These are phyloP conservation scores for Quercus rubra DNA, from an alignment of 306 rosid genomes.

Conservation along the genomic window DNA sequence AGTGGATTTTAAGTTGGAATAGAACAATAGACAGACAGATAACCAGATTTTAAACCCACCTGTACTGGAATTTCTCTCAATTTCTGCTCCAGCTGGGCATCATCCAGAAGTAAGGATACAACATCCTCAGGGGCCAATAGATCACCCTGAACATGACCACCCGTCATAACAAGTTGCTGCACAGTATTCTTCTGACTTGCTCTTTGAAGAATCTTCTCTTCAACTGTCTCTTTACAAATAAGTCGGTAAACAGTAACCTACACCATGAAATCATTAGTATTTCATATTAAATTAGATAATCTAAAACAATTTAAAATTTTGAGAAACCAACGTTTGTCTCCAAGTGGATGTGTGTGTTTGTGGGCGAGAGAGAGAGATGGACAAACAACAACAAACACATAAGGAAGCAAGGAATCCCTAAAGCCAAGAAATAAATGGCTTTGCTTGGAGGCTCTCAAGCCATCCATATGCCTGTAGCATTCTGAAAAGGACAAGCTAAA, in stretches of 20 bases:
- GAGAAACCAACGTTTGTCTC: neutral
- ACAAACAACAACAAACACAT: constrained; percentile 1
- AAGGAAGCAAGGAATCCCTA: constrained; percentile 2
- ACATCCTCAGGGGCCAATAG: constrained; percentile 98
- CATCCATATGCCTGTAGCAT: neutral
- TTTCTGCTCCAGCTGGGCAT: constrained; percentile 93
- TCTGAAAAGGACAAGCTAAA: neutral
- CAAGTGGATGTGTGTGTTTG: neutral
- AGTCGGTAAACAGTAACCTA: constrained; percentile 97
- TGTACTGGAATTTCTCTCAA: constrained; percentile 70
- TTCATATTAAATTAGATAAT: neutral
- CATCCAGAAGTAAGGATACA: constrained; percentile 91
- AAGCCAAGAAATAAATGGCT: neutral
- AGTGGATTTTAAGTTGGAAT: neutral
- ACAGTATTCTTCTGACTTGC: constrained; percentile 98
- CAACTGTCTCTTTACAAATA: constrained; percentile 96
- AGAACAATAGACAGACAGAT: neutral
- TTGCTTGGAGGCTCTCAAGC: neutral
- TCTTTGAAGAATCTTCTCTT: constrained; percentile 96
- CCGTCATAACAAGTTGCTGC: constrained; percentile 98
- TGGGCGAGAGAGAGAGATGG: neutral
- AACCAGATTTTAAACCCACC: constrained; percentile 49
- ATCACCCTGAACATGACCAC: constrained; percentile 98
- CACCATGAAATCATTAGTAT: constrained; percentile 1
- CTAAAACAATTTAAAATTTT: neutral